These are phyloP conservation scores for Candida nemodendra DNA, from an alignment of 805 yeast genomes.

Conservation along the genomic window DNA sequence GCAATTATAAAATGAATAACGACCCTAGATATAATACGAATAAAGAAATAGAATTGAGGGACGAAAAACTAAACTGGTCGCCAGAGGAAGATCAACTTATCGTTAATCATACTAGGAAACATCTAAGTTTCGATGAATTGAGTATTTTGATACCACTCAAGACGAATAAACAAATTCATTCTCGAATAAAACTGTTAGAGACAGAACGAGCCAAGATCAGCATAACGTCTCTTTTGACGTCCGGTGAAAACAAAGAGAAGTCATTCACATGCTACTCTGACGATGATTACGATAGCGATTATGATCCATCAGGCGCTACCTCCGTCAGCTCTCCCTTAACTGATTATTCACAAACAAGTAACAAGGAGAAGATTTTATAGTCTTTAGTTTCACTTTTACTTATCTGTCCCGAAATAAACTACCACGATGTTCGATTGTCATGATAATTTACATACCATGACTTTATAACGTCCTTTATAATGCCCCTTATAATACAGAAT, in stretches of 20 bases:
- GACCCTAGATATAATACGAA: background rate
- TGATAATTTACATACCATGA: too few species aligned
- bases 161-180: slow-evolving; percentile 71
- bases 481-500: too few species aligned
- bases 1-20: slow-evolving; percentile 27
- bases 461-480: too few species aligned
- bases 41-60: background rate
- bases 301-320: background rate
- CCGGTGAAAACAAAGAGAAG: slow-evolving; percentile 1
- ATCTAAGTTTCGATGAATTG: slow-evolving; percentile 69
- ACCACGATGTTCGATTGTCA: too few species aligned
- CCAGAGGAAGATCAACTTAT: slow-evolving; percentile 73
- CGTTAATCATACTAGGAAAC: slow-evolving; percentile 51
- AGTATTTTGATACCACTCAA: slow-evolving; percentile 69
- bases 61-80: slow-evolving; percentile 38
- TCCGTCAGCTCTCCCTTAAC: background rate
- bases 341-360: too few species aligned
- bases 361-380: too few species aligned
- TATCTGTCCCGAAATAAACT: too few species aligned
- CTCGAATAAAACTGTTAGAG: slow-evolving; percentile 43
- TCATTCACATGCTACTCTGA: background rate
- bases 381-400: too few species aligned
- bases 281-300: background rate
- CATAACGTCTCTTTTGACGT: slow-evolving; percentile 11
- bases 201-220: slow-evolving; percentile 7